A percentile compares a stretch with the other conserved stretches of the same genome.
These are phyloP conservation scores for Solidago caesia DNA, from an alignment of 129 eudicot genomes.

Conservation along the genomic window DNA sequence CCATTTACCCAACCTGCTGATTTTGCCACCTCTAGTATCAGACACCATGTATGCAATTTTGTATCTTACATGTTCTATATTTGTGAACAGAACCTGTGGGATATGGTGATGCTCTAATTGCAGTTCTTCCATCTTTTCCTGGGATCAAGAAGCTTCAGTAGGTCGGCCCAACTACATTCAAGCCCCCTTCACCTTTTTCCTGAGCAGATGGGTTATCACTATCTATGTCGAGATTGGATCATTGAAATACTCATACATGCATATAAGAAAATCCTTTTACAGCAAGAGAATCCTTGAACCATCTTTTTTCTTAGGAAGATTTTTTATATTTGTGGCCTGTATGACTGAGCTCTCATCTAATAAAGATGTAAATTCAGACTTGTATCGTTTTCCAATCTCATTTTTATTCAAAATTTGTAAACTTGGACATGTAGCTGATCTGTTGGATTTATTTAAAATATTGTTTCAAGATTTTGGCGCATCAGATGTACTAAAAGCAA, in stretches of 20 bases:
- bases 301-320: conserved; percentile 12
- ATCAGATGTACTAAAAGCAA: not conserved
- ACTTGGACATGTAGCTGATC: not conserved
- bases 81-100: conserved; percentile 76
- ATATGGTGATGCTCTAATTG: conserved; percentile 82
- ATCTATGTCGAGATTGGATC: conserved; percentile 26
- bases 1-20: not conserved
- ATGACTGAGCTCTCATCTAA: conserved; percentile 34
- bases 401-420: not conserved
- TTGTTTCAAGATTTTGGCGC: not conserved
- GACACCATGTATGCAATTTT: not conserved
- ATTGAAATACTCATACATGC: conserved; percentile 33
- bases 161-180: not conserved
- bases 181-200: not conserved
- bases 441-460: not conserved
- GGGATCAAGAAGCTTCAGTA: conserved; percentile 81
- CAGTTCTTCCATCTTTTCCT: conserved; percentile 89
- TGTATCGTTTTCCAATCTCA: not conserved
- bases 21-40: conserved; percentile 15
- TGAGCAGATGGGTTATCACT: conserved; percentile 8
- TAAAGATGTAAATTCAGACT: conserved; percentile 31
- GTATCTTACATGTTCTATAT: conserved; percentile 8
- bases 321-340: conserved; percentile 25
- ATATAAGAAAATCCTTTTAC: conserved; percentile 28
- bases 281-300: conserved; percentile 24